Evolutionary conservation across 1,284 basidiomycete genomes (phyloP).

Genomic region (Ceratobasidium sp.): DNA sequence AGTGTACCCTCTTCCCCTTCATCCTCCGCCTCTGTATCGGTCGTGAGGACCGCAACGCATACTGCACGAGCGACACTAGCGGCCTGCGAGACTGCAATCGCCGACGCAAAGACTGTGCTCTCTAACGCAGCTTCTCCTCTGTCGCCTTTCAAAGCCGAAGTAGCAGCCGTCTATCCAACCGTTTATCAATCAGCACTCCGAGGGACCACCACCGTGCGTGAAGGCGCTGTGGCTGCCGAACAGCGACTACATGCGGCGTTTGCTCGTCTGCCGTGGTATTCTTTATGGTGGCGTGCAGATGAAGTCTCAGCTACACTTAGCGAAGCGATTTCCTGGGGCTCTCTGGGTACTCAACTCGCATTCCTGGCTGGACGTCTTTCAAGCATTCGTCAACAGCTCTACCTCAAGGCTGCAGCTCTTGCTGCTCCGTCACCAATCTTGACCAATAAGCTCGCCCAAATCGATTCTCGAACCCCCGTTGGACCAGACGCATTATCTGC

Average conservation of each 20-base stretch:
- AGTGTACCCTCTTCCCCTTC: slow-evolving; percentile 28
- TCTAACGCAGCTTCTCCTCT: neutral
- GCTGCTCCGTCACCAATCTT: slow-evolving; percentile 16
- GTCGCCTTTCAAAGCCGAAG: slow-evolving; percentile 21
- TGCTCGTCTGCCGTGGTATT: slow-evolving; percentile 40
- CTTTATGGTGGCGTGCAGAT: slow-evolving; percentile 45
- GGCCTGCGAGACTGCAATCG: slow-evolving; percentile 35
- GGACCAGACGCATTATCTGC: slow-evolving; percentile 27
- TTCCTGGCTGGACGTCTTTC: slow-evolving; percentile 36
- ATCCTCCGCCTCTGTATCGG: slow-evolving; percentile 9
- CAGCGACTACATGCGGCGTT: slow-evolving; percentile 22
- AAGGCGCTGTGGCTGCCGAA: slow-evolving; percentile 33
- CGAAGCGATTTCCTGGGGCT: slow-evolving; percentile 34
- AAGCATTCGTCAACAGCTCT: slow-evolving; percentile 33
- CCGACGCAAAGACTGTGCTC: slow-evolving; percentile 6
- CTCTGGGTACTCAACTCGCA: slow-evolving; percentile 34
- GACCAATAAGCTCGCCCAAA: slow-evolving; percentile 34
- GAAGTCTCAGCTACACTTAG: slow-evolving; percentile 31
- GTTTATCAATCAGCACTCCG: slow-evolving; percentile 22
- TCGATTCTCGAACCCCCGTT: slow-evolving; percentile 32
- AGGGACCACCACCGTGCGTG: slow-evolving; percentile 25
- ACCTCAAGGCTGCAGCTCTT: slow-evolving; percentile 20
- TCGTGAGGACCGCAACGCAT: slow-evolving; percentile 23
- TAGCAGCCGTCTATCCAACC: slow-evolving; percentile 17
- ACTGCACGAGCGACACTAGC: slow-evolving; percentile 24